Base-by-base conservation (phyloP, 768 basidiomycete species). In the Tubosaeta brunneosetosa region DNA sequence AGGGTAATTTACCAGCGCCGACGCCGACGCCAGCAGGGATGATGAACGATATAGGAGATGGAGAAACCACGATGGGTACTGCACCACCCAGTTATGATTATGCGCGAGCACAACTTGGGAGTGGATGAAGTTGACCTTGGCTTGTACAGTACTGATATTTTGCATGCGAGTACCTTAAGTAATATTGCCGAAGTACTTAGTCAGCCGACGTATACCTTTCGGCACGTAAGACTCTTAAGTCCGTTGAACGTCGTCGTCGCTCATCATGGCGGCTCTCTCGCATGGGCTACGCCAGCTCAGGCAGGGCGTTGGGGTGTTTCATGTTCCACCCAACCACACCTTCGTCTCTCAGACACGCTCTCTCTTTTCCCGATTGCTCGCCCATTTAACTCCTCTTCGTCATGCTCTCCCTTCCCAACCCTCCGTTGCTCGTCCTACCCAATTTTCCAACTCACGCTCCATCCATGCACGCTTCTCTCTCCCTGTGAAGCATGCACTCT, bases 401-500 rank as follows among this genome's bases (percentile, higher is more conserved):
- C 49, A n/a, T 31, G 36, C 43, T 19, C n/a, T 16, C 16, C 47
- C 17, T 57, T 50, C 44, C 12, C 61, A 54, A 6, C 51, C 49
- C 0, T 55, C 64, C 16, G 44, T 41, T 13, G 13, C 53, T 36
- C 67, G 53, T 27, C 54, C 58, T 6, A 17, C 52, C 8, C 61
- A 53, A n/a, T 31, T 53, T 34, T 31, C 67, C 57, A 44, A 56
- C 52, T 49, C 70, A 43, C 51, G 71, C n/a, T 44, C 44, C 37
- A 84, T 87, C 51, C 76, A 80, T 45, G 74, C 79, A 43, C 70
- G 79, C 0, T 67, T 87, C 43, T 86, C 86, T 14, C 70, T 82
- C 29, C 76, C 80, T 3, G 76, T 77, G 6, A 78, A 77, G 26
- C 71, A 75, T 58, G 74, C 80, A 1, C 71, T 90, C 37, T 75